Evolutionary conservation across 768 basidiomycete species (phyloP).

Genomic region (Auricularia sp.): DNA sequence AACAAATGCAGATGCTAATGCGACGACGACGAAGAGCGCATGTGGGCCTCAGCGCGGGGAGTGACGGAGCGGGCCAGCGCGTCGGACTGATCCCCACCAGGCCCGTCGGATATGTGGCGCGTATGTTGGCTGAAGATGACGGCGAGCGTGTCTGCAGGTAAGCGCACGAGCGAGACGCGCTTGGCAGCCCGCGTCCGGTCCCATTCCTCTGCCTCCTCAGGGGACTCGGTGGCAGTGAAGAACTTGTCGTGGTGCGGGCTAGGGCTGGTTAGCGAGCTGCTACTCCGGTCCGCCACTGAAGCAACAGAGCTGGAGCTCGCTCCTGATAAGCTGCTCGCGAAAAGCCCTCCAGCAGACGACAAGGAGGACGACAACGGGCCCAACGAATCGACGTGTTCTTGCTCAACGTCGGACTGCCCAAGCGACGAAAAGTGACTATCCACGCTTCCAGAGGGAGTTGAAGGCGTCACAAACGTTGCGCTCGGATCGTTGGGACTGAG

Average conservation of each 20-base stretch:
- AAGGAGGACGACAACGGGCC: not conserved
- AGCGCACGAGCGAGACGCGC: conserved; percentile 68
- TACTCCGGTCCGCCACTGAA: conserved; percentile 10
- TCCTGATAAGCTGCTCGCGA: conserved; percentile 3
- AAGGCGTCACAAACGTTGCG: not conserved
- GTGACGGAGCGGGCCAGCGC: not conserved
- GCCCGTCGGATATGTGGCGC: not conserved
- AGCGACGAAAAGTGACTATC: not conserved
- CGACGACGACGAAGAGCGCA: not conserved
- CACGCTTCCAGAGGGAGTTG: not conserved
- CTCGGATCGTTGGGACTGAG: not conserved
- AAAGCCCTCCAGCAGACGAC: conserved; percentile 1
- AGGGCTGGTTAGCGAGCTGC: conserved; percentile 10
- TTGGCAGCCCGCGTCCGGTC: conserved; percentile 75
- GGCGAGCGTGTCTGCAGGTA: conserved; percentile 40
- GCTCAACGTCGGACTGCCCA: not conserved
- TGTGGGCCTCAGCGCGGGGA: not conserved
- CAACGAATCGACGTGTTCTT: not conserved
- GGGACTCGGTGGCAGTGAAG: conserved; percentile 34
- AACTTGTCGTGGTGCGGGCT: conserved; percentile 33
- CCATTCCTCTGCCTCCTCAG: conserved; percentile 82
- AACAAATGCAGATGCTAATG: not conserved
- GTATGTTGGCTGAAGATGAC: not conserved
- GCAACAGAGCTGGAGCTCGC: not conserved
- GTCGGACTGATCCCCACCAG: not conserved